Evolutionary conservation across 768 basidiomycete genomes (phyloP).

Genomic region (Tricholoma sp.): DNA sequence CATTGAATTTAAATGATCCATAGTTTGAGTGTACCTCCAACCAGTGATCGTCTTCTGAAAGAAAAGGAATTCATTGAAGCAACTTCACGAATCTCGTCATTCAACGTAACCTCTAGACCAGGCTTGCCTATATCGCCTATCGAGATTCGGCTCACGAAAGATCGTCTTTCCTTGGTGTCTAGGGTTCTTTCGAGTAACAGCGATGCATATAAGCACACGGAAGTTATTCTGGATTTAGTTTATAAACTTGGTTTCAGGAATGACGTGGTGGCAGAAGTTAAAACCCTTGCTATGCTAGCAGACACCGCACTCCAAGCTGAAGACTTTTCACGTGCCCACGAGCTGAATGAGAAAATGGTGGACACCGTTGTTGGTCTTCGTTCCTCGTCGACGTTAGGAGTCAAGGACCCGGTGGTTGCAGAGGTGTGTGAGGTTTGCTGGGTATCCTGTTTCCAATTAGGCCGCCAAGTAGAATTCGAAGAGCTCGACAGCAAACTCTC

Average conservation of each 20-base stretch:
- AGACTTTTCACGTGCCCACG: slow-evolving; percentile 73
- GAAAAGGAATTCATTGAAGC: slow-evolving; percentile 97
- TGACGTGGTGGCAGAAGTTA: slow-evolving; percentile 73
- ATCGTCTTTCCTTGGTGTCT: slow-evolving; percentile 83
- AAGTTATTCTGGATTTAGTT: slow-evolving; percentile 87
- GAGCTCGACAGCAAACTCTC: slow-evolving; percentile 63
- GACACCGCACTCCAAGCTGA: slow-evolving; percentile 81
- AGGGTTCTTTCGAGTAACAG: slow-evolving; percentile 78
- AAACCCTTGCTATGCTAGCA: slow-evolving; percentile 85
- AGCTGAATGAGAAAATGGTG: slow-evolving; percentile 70
- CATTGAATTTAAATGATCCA: background rate
- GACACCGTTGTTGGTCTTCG: slow-evolving; percentile 50
- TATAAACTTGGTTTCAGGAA: slow-evolving; percentile 80
- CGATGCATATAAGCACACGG: slow-evolving; percentile 88
- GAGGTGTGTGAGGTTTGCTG: slow-evolving; percentile 83
- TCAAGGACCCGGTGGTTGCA: slow-evolving; percentile 36
- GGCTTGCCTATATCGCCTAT: slow-evolving; percentile 82
- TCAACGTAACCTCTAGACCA: slow-evolving; percentile 71
- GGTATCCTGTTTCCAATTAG: slow-evolving; percentile 86
- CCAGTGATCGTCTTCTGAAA: slow-evolving; percentile 52
- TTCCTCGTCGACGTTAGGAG: slow-evolving; percentile 18
- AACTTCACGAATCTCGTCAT: slow-evolving; percentile 92
- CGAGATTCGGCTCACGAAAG: slow-evolving; percentile 88
- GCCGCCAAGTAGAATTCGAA: slow-evolving; percentile 71
- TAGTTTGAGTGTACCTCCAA: slow-evolving; percentile 73